These are phyloP conservation scores for Neoboletus brunneissimus DNA, from an alignment of 768 basidiomycete species.

Conservation along the genomic window DNA sequence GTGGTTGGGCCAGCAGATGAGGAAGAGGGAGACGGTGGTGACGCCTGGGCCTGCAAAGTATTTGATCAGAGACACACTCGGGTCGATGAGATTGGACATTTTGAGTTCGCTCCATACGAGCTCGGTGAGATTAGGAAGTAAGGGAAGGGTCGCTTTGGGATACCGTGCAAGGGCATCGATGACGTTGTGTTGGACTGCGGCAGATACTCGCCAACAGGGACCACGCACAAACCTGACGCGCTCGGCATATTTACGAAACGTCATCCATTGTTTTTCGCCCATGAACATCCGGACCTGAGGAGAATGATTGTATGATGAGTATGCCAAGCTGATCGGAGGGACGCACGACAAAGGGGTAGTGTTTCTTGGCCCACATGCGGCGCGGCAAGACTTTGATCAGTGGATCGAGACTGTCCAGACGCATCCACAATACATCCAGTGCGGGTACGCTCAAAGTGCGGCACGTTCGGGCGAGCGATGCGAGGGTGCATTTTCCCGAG, in stretches of 20 bases:
- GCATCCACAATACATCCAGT: conserved; percentile 30
- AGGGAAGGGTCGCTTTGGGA: conserved; percentile 12
- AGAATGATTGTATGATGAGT: background rate
- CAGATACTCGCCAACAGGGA: conserved; percentile 20
- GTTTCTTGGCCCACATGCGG: conserved; percentile 27
- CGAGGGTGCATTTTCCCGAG: too few relatives aligned
- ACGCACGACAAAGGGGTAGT: conserved; percentile 21
- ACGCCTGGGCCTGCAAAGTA: conserved; percentile 24
- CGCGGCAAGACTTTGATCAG: conserved; percentile 25
- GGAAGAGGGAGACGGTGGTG: conserved; percentile 19
- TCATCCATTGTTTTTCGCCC: conserved; percentile 27
- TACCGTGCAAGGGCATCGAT: conserved; percentile 15
- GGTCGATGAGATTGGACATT: conserved; percentile 22
- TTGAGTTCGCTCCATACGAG: conserved; percentile 26
- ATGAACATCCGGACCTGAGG: conserved; percentile 24
- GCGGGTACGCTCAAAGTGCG: conserved; percentile 20
- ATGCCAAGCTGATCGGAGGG: background rate
- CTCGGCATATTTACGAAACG: conserved; percentile 23
- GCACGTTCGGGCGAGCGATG: conserved; percentile 2
- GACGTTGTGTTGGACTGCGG: conserved; percentile 16
- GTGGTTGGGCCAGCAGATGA: conserved; percentile 26
- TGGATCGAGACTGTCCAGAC: conserved; percentile 27
- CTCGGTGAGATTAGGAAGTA: conserved; percentile 27
- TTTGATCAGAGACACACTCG: conserved; percentile 24
- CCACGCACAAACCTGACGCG: conserved; percentile 25